These are phyloP conservation scores for Phytophthora litchii DNA, from an alignment of 352 stramenopile species.

Conservation along the genomic window DNA sequence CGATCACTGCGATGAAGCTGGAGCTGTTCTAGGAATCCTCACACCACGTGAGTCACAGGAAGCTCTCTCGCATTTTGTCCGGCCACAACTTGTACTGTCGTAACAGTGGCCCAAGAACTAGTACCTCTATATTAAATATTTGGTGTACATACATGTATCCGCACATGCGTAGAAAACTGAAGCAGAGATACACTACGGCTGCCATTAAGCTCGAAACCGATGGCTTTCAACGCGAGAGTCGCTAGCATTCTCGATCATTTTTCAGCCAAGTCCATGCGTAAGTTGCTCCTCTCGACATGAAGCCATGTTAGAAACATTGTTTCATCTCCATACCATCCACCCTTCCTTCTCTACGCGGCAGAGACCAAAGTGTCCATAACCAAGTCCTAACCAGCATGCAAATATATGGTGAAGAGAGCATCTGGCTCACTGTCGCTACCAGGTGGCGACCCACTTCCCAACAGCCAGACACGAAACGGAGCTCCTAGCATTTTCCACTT, in stretches of 20 bases:
- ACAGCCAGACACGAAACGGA: slow-evolving; percentile 15
- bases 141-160: not conserved
- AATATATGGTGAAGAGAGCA: slow-evolving; percentile 6
- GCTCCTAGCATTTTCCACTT: slow-evolving; percentile 2
- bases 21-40: slow-evolving; percentile 3
- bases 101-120: not conserved
- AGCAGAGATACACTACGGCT: not conserved
- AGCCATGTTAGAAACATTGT: slow-evolving; percentile 1
- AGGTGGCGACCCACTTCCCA: slow-evolving; percentile 23
- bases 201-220: not conserved
- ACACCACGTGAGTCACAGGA: not conserved
- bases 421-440: slow-evolving; percentile 8
- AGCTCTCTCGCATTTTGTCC: not conserved
- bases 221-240: not conserved
- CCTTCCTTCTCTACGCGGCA: too few relatives aligned
- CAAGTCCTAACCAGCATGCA: slow-evolving; percentile 12
- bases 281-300: not conserved
- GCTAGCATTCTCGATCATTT: not conserved
- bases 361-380: slow-evolving; percentile 5
- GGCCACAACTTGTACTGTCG: slow-evolving; percentile 1
- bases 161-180: slow-evolving; percentile 4
- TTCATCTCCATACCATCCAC: slow-evolving; percentile 6
- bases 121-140: too few relatives aligned
- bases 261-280: slow-evolving; percentile 1
- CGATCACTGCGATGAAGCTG: not conserved